These are phyloP conservation scores for Ophiostoma tasmaniense DNA, from an alignment of 2,329 filamentous ascomycete species.

Conservation along the genomic window DNA sequence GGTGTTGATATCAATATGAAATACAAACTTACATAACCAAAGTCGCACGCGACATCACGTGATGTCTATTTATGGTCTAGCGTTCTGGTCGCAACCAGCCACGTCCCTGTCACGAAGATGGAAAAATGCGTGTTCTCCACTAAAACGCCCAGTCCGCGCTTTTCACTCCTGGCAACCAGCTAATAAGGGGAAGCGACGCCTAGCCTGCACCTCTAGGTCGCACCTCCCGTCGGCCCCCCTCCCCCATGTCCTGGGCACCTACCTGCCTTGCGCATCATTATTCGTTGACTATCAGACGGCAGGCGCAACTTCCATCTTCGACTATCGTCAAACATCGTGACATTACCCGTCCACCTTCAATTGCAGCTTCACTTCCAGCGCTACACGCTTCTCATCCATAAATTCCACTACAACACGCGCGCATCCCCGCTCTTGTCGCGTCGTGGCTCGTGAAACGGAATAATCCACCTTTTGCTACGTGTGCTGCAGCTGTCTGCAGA, in stretches of 20 bases:
- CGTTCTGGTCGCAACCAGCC: background rate
- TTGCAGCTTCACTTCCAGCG: background rate
- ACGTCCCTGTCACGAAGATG: background rate
- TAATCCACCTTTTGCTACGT: slow-evolving; percentile 4
- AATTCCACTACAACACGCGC: background rate
- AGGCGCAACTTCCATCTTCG: background rate
- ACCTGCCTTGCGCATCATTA: background rate
- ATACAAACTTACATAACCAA: background rate
- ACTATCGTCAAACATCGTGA: background rate
- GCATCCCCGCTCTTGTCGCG: slow-evolving; percentile 6
- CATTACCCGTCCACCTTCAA: background rate
- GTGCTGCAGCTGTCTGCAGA: slow-evolving; percentile 6
- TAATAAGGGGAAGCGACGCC: background rate
- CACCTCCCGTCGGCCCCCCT: slow-evolving; percentile 1
- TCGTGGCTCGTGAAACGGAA: slow-evolving; percentile 1
- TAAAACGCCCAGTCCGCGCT: background rate
- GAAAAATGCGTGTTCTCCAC: background rate
- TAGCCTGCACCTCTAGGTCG: background rate
- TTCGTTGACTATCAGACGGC: background rate
- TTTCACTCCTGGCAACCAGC: slow-evolving; percentile 10
- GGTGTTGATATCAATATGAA: background rate
- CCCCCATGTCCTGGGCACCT: background rate
- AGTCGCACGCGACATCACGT: background rate
- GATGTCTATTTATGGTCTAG: background rate
- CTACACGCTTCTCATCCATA: background rate